Percentiles rank a stretch among this genome's conserved stretches.
phyloP scores from a whole-genome alignment of 108 stramenopile genomes.

The Fistulifera pelliculosa region DNA sequence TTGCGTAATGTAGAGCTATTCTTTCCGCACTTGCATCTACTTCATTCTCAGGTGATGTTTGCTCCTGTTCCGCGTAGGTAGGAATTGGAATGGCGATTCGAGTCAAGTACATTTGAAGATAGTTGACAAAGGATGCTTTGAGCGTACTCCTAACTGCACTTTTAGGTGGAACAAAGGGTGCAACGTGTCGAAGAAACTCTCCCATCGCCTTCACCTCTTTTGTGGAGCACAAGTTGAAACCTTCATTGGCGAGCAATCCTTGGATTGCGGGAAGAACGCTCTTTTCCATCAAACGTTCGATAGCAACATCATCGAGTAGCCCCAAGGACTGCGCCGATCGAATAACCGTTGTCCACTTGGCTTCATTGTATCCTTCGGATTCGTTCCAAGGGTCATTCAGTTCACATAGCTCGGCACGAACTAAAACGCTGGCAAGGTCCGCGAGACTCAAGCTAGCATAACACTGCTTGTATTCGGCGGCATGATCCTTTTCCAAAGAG shows the following conservation, averaged over 20 bases:
- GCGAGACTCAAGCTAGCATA: conserved; percentile 62
- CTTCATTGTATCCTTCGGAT: background rate
- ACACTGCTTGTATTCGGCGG: conserved; percentile 61
- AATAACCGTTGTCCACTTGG: background rate
- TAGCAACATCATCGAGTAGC: conserved; percentile 2
- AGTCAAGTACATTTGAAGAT: conserved; percentile 16
- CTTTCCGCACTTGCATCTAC: conserved; percentile 15
- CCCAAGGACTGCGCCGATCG: background rate
- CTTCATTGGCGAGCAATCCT: conserved; percentile 9
- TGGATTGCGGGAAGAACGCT: conserved; percentile 11
- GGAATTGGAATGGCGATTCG: conserved; percentile 36
- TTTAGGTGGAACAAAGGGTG: background rate
- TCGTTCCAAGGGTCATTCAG: conserved; percentile 7
- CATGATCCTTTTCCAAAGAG: conserved; percentile 42
- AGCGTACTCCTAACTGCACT: background rate
- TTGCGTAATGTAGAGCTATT: conserved; percentile 30
- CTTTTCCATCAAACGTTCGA: conserved; percentile 21
- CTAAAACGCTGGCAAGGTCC: conserved; percentile 48
- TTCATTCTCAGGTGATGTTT: background rate
- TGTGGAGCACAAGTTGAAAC: conserved; percentile 2
- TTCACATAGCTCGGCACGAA: conserved; percentile 44
- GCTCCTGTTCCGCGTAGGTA: conserved; percentile 13
- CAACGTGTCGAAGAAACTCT: conserved; percentile 6
- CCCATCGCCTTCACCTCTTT: conserved; percentile 1
- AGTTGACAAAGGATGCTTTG: conserved; percentile 1